Conservation (phyloP, 176 grass and related monocot genomes). For the Triticum turgidum region DNA sequence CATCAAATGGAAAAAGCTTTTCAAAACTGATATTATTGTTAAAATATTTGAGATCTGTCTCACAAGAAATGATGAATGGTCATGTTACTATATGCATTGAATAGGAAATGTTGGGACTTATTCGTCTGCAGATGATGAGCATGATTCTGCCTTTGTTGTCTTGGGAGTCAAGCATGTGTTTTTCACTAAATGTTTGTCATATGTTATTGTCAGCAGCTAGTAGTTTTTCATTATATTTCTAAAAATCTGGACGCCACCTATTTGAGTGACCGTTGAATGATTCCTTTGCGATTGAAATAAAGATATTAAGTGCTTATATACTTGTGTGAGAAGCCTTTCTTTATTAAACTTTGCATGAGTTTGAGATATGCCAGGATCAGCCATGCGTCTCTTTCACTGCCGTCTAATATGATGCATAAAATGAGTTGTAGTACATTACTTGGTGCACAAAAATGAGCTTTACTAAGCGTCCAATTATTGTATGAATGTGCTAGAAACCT, state of each 20-base stretch:
- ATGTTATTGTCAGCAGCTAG: no score
- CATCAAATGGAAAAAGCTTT: background rate
- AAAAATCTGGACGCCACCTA: no score
- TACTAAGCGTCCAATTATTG: background rate
- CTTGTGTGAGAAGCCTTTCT: background rate
- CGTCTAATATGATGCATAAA: background rate
- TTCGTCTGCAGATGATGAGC: background rate
- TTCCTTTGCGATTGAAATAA: no score
- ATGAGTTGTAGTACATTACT: background rate
- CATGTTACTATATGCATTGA: background rate
- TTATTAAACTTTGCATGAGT: background rate
- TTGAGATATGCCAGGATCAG: background rate
- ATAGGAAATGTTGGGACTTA: background rate
- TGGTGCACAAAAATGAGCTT: background rate
- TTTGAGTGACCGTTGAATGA: no score
- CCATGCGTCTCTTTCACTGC: background rate
- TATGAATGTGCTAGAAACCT: background rate
- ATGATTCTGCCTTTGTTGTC: background rate
- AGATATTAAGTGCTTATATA: no score
- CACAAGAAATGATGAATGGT: background rate
- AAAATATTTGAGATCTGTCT: no score
- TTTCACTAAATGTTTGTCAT: background rate
- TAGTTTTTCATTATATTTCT: no score
- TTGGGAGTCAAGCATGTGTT: background rate
- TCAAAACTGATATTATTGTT: background rate